Evolutionary conservation across 108 stramenopile genomes (phyloP).

Genomic region (Chaetoceros tenuissimus): DNA sequence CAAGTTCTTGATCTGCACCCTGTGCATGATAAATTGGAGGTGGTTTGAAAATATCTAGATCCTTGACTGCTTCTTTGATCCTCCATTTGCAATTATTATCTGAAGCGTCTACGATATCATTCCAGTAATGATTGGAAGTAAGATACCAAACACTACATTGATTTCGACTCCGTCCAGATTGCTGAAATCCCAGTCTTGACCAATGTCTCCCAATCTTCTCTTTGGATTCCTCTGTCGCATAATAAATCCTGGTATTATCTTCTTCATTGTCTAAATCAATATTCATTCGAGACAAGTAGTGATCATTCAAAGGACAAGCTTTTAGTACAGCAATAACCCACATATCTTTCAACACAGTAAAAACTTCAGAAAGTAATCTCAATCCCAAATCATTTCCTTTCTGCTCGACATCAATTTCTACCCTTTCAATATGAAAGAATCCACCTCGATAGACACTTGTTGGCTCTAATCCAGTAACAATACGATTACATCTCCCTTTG

Average conservation of each 20-base stretch:
- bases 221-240: neutral
- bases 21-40: no score
- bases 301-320: neutral
- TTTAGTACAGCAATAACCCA: neutral
- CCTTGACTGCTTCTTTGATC: no score
- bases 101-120: neutral
- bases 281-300: no score
- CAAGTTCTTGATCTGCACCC: no score
- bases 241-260: neutral
- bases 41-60: no score
- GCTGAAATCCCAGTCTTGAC: slow-evolving; percentile 2
- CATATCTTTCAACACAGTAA: neutral
- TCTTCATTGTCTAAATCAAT: neutral
- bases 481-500: neutral
- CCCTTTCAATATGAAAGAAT: neutral
- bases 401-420: neutral
- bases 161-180: neutral
- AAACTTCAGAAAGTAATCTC: neutral
- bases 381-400: slow-evolving; percentile 2
- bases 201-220: neutral
- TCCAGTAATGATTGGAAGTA: neutral
- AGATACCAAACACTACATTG: neutral
- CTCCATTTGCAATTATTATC: no score
- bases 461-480: neutral
- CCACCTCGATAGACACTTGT: neutral